phyloP scores from a whole-genome alignment of 176 grass and related monocot species.

The Aechmea fasciata region DNA sequence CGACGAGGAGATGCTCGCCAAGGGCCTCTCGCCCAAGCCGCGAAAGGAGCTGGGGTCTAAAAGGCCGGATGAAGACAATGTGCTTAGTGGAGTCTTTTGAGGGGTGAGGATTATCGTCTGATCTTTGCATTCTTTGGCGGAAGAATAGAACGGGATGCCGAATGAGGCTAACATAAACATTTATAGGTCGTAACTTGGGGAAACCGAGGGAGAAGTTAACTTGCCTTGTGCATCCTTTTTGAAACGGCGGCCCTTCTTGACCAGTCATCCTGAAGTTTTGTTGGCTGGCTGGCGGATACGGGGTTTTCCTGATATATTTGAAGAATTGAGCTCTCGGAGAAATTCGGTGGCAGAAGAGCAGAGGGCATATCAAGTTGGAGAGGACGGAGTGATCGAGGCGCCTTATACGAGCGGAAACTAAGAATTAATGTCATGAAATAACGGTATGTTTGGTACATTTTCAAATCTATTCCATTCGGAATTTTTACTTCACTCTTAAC shows the following conservation, averaged over 20 bases:
- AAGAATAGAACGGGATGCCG: background rate
- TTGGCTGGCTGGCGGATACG: background rate
- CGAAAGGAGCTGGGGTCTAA: conserved; percentile 57
- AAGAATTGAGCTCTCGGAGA: background rate
- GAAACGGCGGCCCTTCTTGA: background rate
- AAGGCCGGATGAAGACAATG: conserved; percentile 30
- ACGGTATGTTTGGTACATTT: background rate
- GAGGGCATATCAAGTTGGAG: background rate
- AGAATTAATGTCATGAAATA: background rate
- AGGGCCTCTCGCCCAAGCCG: conserved; percentile 72
- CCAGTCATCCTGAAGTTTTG: background rate
- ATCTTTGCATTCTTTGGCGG: background rate
- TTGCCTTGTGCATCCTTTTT: no score
- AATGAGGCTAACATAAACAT: background rate
- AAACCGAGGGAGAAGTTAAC: background rate
- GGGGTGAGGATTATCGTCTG: background rate
- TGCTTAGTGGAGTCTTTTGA: conserved; percentile 31
- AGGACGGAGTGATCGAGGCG: background rate
- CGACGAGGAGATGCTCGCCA: conserved; percentile 65
- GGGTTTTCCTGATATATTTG: background rate
- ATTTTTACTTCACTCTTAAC: background rate
- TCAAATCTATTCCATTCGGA: background rate
- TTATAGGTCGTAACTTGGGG: background rate
- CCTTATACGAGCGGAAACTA: background rate
- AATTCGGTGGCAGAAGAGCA: background rate